Evolutionary conservation across 2,329 filamentous ascomycete species (phyloP).

Genomic region (Xylaria arbuscula): DNA sequence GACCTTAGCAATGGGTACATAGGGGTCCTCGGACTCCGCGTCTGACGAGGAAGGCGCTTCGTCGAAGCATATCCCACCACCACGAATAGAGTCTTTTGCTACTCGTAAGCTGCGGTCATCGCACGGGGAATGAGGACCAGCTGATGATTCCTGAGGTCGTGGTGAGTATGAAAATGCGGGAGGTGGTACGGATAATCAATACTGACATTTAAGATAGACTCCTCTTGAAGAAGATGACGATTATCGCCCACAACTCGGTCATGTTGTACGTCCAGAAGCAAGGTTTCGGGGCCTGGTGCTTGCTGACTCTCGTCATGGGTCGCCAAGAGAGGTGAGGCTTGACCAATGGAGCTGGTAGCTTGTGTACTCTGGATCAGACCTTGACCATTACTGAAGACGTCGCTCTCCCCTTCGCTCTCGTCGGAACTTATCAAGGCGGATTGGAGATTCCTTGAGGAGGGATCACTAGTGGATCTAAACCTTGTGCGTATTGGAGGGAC

Average conservation of each 20-base stretch:
- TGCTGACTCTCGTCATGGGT: slow-evolving; percentile 1
- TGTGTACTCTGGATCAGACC: background rate
- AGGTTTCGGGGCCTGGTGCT: background rate
- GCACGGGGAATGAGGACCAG: background rate
- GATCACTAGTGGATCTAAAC: background rate
- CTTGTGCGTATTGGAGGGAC: slow-evolving; percentile 1
- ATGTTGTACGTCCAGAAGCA: background rate
- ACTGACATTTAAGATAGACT: background rate
- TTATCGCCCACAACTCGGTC: background rate
- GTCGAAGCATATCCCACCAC: background rate
- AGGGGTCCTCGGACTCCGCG: background rate
- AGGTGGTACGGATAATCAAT: background rate
- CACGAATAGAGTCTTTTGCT: background rate
- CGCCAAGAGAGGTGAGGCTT: background rate
- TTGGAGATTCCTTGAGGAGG: background rate
- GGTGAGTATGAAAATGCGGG: background rate
- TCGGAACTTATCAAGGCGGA: background rate
- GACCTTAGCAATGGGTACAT: background rate
- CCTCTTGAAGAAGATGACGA: background rate
- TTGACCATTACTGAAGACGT: background rate
- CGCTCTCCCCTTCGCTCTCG: background rate
- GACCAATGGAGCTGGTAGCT: background rate
- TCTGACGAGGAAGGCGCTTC: background rate
- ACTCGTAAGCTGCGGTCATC: background rate
- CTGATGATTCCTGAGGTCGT: background rate